Percentiles rank a stretch among this genome's conserved stretches.
Evolutionary conservation across 1,139 yeast genomes (phyloP).

Genomic region (Kodamaea suecica): DNA sequence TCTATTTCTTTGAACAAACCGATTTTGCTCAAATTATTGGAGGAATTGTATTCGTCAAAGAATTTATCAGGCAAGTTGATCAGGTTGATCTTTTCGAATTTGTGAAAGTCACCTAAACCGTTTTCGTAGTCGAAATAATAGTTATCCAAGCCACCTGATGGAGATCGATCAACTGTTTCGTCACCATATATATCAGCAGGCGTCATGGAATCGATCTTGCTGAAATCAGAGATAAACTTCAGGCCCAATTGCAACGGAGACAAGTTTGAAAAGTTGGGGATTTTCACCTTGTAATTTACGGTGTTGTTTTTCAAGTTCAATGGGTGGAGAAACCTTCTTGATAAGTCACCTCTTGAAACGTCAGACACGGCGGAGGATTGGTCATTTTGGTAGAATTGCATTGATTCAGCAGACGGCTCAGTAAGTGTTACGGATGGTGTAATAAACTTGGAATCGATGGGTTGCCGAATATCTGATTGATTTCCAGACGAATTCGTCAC

Average conservation of each 20-base stretch:
- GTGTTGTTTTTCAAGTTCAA: conserved; percentile 38
- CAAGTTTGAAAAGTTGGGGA: conserved; percentile 43
- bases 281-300: conserved; percentile 43
- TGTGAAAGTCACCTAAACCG: conserved; percentile 56
- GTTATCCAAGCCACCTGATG: conserved; percentile 39
- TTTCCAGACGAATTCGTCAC: background rate
- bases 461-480: conserved; percentile 4
- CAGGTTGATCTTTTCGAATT: conserved; percentile 70
- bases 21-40: conserved; percentile 69
- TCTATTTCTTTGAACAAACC: conserved; percentile 82
- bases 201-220: conserved; percentile 44
- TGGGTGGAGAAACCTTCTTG: conserved; percentile 39
- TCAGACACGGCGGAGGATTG: conserved; percentile 19
- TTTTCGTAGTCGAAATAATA: conserved; percentile 41
- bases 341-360: conserved; percentile 27
- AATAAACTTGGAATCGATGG: conserved; percentile 25
- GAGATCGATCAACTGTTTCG: conserved; percentile 35
- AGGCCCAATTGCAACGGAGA: conserved; percentile 44
- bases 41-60: conserved; percentile 68
- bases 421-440: conserved; percentile 36
- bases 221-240: conserved; percentile 44
- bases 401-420: conserved; percentile 30
- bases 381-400: conserved; percentile 36
- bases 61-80: conserved; percentile 80
- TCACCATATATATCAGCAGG: conserved; percentile 46